Evolutionary conservation across 495 filamentous ascomycete genomes (phyloP).

Genomic region (Aspergillus incahuasiensis): DNA sequence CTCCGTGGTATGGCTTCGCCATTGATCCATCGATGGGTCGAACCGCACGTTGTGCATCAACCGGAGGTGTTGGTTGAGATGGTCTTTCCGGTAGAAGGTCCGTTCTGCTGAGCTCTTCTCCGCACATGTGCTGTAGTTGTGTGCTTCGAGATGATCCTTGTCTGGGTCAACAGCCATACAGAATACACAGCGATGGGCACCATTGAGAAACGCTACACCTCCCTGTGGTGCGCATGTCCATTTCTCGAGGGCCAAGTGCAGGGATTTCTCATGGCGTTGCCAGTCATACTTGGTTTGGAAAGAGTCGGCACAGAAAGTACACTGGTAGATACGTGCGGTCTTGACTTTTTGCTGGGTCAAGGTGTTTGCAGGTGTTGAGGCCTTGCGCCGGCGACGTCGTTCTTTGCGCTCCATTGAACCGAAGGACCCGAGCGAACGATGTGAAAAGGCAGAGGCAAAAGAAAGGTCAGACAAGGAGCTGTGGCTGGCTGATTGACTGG

Average conservation of each 20-base stretch:
- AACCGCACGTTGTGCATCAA: conserved; percentile 75
- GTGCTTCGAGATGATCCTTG: conserved; percentile 65
- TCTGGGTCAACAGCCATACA: conserved; percentile 65
- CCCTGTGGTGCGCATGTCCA: conserved; percentile 74
- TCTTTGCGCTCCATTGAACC: conserved; percentile 66
- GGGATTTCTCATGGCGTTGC: conserved; percentile 84
- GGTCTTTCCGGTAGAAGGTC: conserved; percentile 86
- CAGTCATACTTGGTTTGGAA: conserved; percentile 90
- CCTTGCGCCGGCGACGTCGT: conserved; percentile 63
- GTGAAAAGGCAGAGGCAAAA: conserved; percentile 70
- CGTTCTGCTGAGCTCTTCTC: conserved; percentile 67
- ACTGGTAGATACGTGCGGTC: conserved; percentile 61
- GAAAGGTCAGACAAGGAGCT: conserved; percentile 59
- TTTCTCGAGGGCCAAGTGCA: conserved; percentile 77
- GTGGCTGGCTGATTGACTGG: conserved; percentile 64
- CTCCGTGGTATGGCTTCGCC: conserved; percentile 68
- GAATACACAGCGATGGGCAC: conserved; percentile 59
- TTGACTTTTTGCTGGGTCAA: conserved; percentile 40
- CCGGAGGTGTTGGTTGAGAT: conserved; percentile 78
- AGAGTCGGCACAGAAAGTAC: conserved; percentile 87
- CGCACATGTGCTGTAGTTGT: conserved; percentile 70
- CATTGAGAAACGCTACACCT: conserved; percentile 39
- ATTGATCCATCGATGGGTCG: conserved; percentile 65
- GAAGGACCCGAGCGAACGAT: conserved; percentile 59
- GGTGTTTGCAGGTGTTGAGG: conserved; percentile 41